Base-by-base conservation (phyloP, 306 rosid genomes). In the Cicer yamashitae region DNA sequence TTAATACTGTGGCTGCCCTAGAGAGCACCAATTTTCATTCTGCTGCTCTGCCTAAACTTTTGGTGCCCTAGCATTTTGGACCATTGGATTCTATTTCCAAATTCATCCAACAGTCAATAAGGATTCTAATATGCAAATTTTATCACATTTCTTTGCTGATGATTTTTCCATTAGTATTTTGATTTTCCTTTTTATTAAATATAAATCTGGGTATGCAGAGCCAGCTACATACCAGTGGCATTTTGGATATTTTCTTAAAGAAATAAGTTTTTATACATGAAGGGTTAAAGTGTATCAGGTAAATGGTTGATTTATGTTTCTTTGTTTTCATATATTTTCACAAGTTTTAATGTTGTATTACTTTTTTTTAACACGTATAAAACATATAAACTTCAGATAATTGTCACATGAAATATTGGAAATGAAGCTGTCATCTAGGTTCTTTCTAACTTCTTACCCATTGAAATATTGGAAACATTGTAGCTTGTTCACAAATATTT, bases 1-100 rank as follows among this genome's bases (percentile, higher is more conserved):
- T 67, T 89, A 85, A 71, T 57, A 69, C 51, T n/a, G 43, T 47
- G 74, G 79, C n/a, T 74, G 60, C 38, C 67, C 0, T 59, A 46
- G 53, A 60, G 74, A 34, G 44, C 41, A 53, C 62, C 69, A 20
- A 18, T 44, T 67, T 14, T 66, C 69, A 77, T 73, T 37, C 68
- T 50, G 25, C 12, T 2, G 56, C 12, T 12, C 7, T 43, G 40
- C 64, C 68, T 14, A 62, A 71, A 50, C 6, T 5, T 57, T 41
- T 60, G 76, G 50, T 74, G 66, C 12, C 66, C 63, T 15, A 67
- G 64, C 56, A 46, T 38, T 73, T 73, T 73, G 47, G 48, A 66
- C 64, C 68, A 43, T 54, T 54, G 48, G 18, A 76, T 65, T 66
- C 8, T 66, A 40, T 54, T 54, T 73, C 62, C 77, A 79, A 66